These are phyloP conservation scores for Peribolospora kevripleyi DNA, from an alignment of 768 basidiomycete genomes.

Conservation along the genomic window DNA sequence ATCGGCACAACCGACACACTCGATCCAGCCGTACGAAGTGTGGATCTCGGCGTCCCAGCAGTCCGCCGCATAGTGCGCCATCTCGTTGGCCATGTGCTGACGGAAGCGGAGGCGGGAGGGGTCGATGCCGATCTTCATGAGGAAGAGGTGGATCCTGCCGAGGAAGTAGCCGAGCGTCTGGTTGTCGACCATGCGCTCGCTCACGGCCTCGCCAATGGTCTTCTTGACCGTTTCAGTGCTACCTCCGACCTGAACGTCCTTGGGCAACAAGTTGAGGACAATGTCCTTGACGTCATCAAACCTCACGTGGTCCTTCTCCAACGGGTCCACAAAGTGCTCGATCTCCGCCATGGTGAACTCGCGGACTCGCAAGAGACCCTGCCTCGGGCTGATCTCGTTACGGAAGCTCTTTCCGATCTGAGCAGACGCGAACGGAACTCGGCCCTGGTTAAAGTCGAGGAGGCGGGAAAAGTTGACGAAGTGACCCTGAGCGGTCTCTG, in stretches of 20 bases:
- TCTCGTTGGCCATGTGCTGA: conserved; percentile 97
- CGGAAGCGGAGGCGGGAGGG: conserved; percentile 63
- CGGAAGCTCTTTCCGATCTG: conserved; percentile 90
- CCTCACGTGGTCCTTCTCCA: conserved; percentile 61
- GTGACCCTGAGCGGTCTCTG: conserved; percentile 94
- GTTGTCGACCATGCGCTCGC: conserved; percentile 66
- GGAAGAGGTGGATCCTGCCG: conserved; percentile 69
- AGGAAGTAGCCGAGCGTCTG: conserved; percentile 95
- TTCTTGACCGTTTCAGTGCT: conserved; percentile 37
- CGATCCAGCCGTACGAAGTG: conserved; percentile 81
- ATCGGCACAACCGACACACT: conserved; percentile 97
- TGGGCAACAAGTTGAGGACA: conserved; percentile 50
- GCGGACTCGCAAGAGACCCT: conserved; percentile 77
- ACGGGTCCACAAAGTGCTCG: conserved; percentile 93
- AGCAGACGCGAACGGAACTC: conserved; percentile 86
- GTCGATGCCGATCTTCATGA: conserved; percentile 74
- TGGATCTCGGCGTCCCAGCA: conserved; percentile 99
- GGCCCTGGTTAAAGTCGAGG: conserved; percentile 93
- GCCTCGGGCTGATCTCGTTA: conserved; percentile 93
- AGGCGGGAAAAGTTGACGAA: conserved; percentile 95
- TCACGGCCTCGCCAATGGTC: conserved; percentile 71
- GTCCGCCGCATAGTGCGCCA: conserved; percentile 97
- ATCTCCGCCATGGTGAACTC: conserved; percentile 99
- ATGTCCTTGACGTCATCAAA: conserved; percentile 60
- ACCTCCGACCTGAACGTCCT: conserved; percentile 57